A percentile compares a stretch with the other conserved stretches of the same genome.
These are phyloP conservation scores for Lentinula novae-zelandiae DNA, from an alignment of 1,284 basidiomycete species.

Conservation along the genomic window DNA sequence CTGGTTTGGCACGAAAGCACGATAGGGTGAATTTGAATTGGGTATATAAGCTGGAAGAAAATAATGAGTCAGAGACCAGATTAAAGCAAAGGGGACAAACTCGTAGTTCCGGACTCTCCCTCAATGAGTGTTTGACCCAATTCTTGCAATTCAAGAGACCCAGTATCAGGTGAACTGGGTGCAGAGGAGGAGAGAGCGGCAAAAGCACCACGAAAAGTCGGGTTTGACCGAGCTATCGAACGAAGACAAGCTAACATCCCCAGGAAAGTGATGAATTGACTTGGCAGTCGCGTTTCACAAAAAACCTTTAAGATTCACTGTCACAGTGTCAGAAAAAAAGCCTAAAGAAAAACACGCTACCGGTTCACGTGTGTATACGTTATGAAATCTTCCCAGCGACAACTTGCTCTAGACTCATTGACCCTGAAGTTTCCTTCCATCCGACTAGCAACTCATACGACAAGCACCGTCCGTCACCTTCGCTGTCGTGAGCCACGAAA, in stretches of 20 bases:
- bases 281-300: neutral
- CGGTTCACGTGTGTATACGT: neutral
- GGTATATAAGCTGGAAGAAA: neutral
- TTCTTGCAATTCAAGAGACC: neutral
- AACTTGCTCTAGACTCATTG: neutral
- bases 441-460: neutral
- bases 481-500: neutral
- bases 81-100: neutral
- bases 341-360: neutral
- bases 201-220: neutral
- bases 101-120: neutral
- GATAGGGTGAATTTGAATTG: constrained; percentile 19
- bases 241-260: constrained; percentile 3
- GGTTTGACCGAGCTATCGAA: neutral
- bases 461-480: neutral
- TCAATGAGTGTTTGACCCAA: neutral
- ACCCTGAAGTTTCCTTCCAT: neutral
- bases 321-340: neutral
- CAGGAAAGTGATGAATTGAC: neutral
- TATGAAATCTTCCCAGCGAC: constrained; percentile 1
- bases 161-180: neutral
- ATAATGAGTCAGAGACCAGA: neutral
- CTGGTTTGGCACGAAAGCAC: constrained; percentile 20
- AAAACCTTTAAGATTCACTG: too few relatives aligned
- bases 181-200: neutral